Percentiles rank a stretch among this genome's conserved stretches.
These are phyloP conservation scores for Penicillium crustosum DNA, from an alignment of 2,329 filamentous ascomycete genomes.

Conservation along the genomic window DNA sequence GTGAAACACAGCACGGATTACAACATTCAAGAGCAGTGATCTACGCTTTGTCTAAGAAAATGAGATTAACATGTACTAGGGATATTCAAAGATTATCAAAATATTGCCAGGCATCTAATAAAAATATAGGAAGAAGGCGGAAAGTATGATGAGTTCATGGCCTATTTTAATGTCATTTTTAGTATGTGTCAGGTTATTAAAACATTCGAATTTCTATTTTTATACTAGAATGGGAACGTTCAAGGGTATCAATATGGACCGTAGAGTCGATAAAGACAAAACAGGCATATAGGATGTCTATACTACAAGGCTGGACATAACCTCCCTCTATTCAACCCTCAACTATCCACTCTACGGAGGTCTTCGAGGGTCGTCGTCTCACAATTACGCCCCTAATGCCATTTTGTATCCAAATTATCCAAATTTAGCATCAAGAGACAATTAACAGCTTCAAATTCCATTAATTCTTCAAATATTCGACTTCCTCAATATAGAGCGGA, in stretches of 20 bases:
- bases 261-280: too few species aligned
- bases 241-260: not conserved
- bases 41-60: not conserved
- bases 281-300: not conserved
- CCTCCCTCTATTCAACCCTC: not conserved
- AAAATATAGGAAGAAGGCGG: not conserved
- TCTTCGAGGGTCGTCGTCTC: not conserved
- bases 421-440: not conserved
- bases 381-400: not conserved
- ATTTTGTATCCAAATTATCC: not conserved
- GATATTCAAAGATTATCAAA: not conserved
- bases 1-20: not conserved
- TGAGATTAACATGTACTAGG: not conserved
- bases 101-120: not conserved
- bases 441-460: not conserved
- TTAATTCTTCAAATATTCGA: not conserved
- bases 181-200: not conserved
- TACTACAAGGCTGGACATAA: not conserved
- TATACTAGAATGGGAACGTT: not conserved
- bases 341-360: not conserved
- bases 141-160: not conserved
- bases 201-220: not conserved
- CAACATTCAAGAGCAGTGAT: too few species aligned
- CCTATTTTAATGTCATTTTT: not conserved
- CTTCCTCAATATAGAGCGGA: conserved; percentile 6